Evolutionary conservation across 345 rosid genomes (phyloP), one percentile per base, ranked within the genome.

Genomic region (Arabis hirsuta): DNA sequence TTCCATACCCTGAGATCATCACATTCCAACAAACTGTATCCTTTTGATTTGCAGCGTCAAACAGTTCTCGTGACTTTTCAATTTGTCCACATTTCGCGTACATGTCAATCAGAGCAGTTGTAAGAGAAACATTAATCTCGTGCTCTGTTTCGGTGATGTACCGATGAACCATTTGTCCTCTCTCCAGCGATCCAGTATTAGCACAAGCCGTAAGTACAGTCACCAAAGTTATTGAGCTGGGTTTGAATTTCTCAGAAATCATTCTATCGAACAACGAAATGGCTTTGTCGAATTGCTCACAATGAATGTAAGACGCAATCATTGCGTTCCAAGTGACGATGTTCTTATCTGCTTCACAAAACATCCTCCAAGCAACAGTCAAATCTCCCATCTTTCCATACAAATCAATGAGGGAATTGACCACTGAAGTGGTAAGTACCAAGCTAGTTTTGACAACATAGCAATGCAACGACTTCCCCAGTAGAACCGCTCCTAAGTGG

Each of bases 31-130:
- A 85, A 44, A 89, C 71, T 3, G 51, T 62, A 71, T 87, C 96
- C 68, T 81, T 85, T 26, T 80, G 81, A 22, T 78, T 73, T 74
- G 81, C 75, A 13, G 76, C 78, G 66, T 80, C 45, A 27, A 89
- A 87, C 62, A 89, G 43, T 19, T 82, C 78, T 72, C 87, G 65
- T 2, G 87, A 81, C 73, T 82, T 82, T 42, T 81, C 81, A 26
- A 84, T 84, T 12, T 83, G 79, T 38, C 96, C 90, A n/a, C 88
- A 84, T 76, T 89, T 89, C 24, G 89, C 88, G 32, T 85, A 84
- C 96, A 87, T 87, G 79, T 87, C 86, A 43, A 86, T 79, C 64
- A 87, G 71, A 31, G 96, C 81, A 56, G 90, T 81, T 58, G 80
- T 69, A 48, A 89, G 88, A 62, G 92, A 78, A 50, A 82, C 73